Evolutionary conservation across 768 basidiomycete genomes (phyloP), one percentile per base, ranked within the genome.

Genomic region (Mycena sanguinolenta): DNA sequence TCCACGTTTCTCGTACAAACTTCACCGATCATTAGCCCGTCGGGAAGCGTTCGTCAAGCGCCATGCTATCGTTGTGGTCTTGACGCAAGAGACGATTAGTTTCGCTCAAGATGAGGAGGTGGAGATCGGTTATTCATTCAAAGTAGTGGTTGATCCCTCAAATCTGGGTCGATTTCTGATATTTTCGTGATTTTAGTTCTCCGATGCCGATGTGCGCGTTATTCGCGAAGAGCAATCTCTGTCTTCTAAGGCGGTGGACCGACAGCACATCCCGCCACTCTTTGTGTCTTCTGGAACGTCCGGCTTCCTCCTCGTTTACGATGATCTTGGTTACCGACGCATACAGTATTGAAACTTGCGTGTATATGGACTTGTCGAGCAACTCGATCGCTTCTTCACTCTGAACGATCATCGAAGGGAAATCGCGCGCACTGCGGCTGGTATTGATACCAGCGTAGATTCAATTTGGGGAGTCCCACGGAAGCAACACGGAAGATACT

Each of bases 281-380:
- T 1, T 83, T 99, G 32, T 98, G 95, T 93, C 87, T 99, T 10
- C 86, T 99, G 50, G 96, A 98, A 79, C 90, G 95, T 17, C 94
- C 97, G 1, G n/a, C n/a, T n/a, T n/a, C n/a, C n/a, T n/a, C n/a
- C n/a, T n/a, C n/a, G n/a, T n/a, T n/a, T n/a, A n/a, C n/a, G n/a
- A n/a, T n/a, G n/a, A n/a, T n/a, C n/a, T n/a, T n/a, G n/a, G n/a
- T n/a, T n/a, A n/a, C n/a, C n/a, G n/a, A n/a, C n/a, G n/a, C n/a
- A n/a, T n/a, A n/a, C n/a, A n/a, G n/a, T n/a, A n/a, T n/a, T n/a
- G n/a, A n/a, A n/a, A n/a, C n/a, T n/a, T n/a, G n/a, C n/a, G n/a
- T n/a, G n/a, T n/a, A n/a, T n/a, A n/a, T n/a, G n/a, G n/a, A n/a
- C n/a, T n/a, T n/a, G n/a, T n/a, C n/a, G n/a, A n/a, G n/a, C n/a